These are phyloP conservation scores for Spencermartinsiella europaea DNA, from an alignment of 805 yeast species.

Conservation along the genomic window DNA sequence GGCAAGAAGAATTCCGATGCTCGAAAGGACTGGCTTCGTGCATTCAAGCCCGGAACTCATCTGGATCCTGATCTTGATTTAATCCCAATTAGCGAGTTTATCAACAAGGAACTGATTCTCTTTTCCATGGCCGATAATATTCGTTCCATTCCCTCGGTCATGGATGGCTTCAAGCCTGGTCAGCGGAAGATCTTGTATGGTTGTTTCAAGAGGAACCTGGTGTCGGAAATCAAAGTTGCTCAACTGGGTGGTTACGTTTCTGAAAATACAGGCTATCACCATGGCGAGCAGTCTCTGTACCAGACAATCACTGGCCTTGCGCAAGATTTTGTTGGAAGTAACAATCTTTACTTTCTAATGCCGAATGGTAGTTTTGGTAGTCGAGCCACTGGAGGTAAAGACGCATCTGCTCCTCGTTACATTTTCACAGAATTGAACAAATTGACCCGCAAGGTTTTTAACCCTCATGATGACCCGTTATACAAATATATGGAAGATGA, in stretches of 20 bases:
- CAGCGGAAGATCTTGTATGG: conserved; percentile 91
- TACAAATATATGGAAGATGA: conserved; percentile 83
- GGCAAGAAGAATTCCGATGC: conserved; percentile 95
- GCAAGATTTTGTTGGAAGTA: conserved; percentile 90
- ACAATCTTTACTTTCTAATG: conserved; percentile 73
- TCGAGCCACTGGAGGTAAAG: conserved; percentile 95
- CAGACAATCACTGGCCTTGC: conserved; percentile 93
- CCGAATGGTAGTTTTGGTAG: conserved; percentile 98
- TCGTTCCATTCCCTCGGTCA: conserved; percentile 87
- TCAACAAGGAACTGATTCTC: conserved; percentile 88
- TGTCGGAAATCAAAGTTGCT: conserved; percentile 78
- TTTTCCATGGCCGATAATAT: conserved; percentile 96
- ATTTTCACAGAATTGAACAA: conserved; percentile 80
- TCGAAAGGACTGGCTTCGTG: conserved; percentile 93
- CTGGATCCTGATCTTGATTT: conserved; percentile 69
- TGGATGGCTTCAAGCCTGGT: conserved; percentile 96
- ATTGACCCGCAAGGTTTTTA: conserved; percentile 70
- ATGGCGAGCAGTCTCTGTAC: conserved; percentile 83
- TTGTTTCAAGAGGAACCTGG: conserved; percentile 75
- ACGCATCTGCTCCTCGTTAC: conserved; percentile 97
- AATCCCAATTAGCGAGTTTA: conserved; percentile 89
- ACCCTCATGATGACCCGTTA: conserved; percentile 73
- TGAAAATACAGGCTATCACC: conserved; percentile 89
- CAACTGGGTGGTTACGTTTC: conserved; percentile 86
- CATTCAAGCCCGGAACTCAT: conserved; percentile 87